Evolutionary conservation across 2,329 filamentous ascomycete species (phyloP).

Genomic region (Amylocarpus encephaloides): DNA sequence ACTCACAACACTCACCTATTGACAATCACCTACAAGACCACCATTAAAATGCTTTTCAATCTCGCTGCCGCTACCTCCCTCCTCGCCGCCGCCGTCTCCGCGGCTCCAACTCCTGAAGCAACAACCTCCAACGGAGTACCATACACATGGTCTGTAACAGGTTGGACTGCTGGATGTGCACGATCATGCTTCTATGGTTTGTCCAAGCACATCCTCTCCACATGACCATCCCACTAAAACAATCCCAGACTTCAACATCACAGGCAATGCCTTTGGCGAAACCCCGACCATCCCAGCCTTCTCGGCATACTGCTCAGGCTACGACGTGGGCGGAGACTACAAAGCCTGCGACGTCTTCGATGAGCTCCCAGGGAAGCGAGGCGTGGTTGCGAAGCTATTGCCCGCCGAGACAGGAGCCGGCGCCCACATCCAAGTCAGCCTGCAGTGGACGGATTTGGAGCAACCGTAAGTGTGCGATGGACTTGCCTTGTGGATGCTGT

Average conservation of each 20-base stretch:
- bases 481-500: neutral
- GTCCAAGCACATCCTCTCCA: neutral
- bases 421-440: conserved; percentile 13
- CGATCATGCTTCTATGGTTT: conserved; percentile 9
- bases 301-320: conserved; percentile 9
- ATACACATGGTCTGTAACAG: conserved; percentile 11
- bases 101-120: conserved; percentile 3
- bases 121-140: conserved; percentile 2
- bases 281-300: conserved; percentile 9
- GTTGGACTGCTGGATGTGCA: conserved; percentile 10
- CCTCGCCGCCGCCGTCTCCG: conserved; percentile 1
- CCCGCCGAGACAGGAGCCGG: conserved; percentile 8
- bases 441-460: conserved; percentile 1
- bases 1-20: neutral
- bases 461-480: neutral
- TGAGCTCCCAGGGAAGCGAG: conserved; percentile 3
- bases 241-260: conserved; percentile 11
- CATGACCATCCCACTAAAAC: neutral
- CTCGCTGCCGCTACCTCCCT: conserved; percentile 3
- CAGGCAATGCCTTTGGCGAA: neutral
- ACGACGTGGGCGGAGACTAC: conserved; percentile 2
- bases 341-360: conserved; percentile 6
- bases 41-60: conserved; percentile 5
- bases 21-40: neutral
- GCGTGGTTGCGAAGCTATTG: conserved; percentile 9